These are phyloP conservation scores for Aspergillus wentii DNA, from an alignment of 495 filamentous ascomycete species.

Conservation along the genomic window DNA sequence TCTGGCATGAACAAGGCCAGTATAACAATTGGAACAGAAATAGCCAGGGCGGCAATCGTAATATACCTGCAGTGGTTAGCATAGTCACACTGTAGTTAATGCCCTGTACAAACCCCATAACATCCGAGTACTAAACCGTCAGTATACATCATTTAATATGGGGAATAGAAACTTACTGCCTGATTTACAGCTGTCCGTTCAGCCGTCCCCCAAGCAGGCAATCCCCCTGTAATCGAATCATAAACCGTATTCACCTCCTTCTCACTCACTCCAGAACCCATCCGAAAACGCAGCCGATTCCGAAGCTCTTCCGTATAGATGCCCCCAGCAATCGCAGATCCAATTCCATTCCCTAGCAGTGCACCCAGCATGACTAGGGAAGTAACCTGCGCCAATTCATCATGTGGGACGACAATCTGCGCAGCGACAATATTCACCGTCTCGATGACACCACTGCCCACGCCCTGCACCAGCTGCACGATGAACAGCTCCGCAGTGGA, in stretches of 20 bases:
- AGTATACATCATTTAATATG: background rate
- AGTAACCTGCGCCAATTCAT: conserved; percentile 42
- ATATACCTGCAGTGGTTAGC: conserved; percentile 24
- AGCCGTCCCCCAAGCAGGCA: conserved; percentile 37
- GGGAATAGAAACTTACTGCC: conserved; percentile 25
- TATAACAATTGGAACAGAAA: conserved; percentile 31
- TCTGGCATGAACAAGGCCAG: conserved; percentile 37
- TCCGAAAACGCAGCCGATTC: conserved; percentile 19
- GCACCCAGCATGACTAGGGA: conserved; percentile 37
- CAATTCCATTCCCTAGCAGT: conserved; percentile 42
- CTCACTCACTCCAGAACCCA: conserved; percentile 20
- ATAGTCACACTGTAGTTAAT: background rate
- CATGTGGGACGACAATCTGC: conserved; percentile 40
- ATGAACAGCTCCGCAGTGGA: conserved; percentile 38
- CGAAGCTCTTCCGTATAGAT: conserved; percentile 43
- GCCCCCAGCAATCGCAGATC: conserved; percentile 41
- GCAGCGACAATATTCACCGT: conserved; percentile 37
- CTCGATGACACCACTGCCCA: conserved; percentile 44
- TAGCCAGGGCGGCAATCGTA: conserved; percentile 39
- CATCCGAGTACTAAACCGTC: conserved; percentile 39
- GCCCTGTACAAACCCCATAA: conserved; percentile 25
- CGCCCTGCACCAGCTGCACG: conserved; percentile 43
- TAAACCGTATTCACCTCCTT: conserved; percentile 26
- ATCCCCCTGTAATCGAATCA: conserved; percentile 38
- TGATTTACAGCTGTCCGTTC: conserved; percentile 34